Evolutionary conservation across 1,139 yeast species (phyloP).

Genomic region (Suhomyces yuchorum): DNA sequence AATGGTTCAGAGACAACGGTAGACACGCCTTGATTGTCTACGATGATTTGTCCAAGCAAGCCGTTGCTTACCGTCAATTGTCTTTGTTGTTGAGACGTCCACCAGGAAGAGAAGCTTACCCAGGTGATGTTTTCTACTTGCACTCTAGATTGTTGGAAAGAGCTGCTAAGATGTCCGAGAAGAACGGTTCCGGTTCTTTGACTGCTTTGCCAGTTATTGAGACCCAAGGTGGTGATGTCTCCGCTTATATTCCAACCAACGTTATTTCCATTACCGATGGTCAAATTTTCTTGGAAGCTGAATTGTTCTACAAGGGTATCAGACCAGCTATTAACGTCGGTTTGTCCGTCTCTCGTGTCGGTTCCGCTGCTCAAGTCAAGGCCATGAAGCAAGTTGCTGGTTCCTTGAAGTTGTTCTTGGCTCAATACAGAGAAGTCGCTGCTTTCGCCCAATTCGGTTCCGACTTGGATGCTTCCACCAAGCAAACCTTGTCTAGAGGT

Average conservation of each 20-base stretch:
- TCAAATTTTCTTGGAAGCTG: slow-evolving; percentile 98
- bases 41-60: slow-evolving; percentile 99
- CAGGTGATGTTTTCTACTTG: slow-evolving; percentile 96
- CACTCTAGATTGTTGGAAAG: slow-evolving; percentile 96
- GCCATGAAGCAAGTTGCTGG: slow-evolving; percentile 99
- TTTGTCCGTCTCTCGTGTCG: slow-evolving; percentile 99
- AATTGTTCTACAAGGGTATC: slow-evolving; percentile 99
- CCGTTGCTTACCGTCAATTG: slow-evolving; percentile 99
- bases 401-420: slow-evolving; percentile 99
- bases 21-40: slow-evolving; percentile 95
- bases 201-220: slow-evolving; percentile 96
- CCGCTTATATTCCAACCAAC: slow-evolving; percentile 96
- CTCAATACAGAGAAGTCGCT: slow-evolving; percentile 99
- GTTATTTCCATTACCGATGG: slow-evolving; percentile 98
- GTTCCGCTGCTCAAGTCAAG: slow-evolving; percentile 99
- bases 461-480: slow-evolving; percentile 99
- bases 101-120: slow-evolving; percentile 97
- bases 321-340: slow-evolving; percentile 99
- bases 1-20: slow-evolving; percentile 99
- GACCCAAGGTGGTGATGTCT: slow-evolving; percentile 99
- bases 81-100: slow-evolving; percentile 97
- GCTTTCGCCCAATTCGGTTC: slow-evolving; percentile 99
- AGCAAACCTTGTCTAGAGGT: slow-evolving; percentile 99
- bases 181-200: slow-evolving; percentile 90
- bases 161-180: slow-evolving; percentile 95